Conservation (phyloP, 1,139 yeast genomes). For the Ogataea hybrid region DNA sequence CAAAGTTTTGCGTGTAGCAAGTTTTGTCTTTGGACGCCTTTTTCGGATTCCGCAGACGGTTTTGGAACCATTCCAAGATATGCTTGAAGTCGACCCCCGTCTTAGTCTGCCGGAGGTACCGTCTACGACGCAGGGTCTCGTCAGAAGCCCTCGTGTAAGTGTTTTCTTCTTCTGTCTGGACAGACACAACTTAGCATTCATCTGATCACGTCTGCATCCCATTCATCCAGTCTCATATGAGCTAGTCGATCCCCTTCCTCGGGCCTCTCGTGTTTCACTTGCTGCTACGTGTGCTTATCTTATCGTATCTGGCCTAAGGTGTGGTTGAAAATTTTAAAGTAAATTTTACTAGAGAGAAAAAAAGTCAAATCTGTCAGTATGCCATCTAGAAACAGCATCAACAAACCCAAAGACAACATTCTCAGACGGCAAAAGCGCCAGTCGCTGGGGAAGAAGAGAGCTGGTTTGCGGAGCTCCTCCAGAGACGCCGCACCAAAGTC, state of each 20-base stretch:
- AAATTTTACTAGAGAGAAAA: conserved; percentile 1
- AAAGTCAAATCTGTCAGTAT: conserved; percentile 33
- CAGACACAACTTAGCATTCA: no score
- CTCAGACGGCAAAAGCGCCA: conserved; percentile 53
- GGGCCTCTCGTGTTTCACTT: neutral
- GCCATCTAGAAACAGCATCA: conserved; percentile 80
- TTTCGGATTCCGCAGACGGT: no score
- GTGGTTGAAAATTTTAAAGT: conserved; percentile 10
- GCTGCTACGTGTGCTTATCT: conserved; percentile 1
- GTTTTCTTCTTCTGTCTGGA: no score
- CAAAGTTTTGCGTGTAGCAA: conserved; percentile 1
- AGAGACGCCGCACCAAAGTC: conserved; percentile 42
- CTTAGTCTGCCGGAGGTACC: no score
- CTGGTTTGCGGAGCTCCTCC: conserved; percentile 38
- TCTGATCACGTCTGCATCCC: no score
- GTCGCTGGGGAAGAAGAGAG: conserved; percentile 56
- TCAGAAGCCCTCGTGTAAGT: no score
- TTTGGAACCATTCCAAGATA: no score
- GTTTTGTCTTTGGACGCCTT: neutral
- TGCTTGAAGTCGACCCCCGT: no score
- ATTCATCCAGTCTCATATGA: no score
- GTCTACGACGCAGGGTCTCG: no score
- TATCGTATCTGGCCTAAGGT: conserved; percentile 9
- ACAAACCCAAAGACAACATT: conserved; percentile 70
- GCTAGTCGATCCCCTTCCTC: neutral